Conservation (phyloP, 2,329 filamentous ascomycete species). For the Exophiala lecanii-corni region DNA sequence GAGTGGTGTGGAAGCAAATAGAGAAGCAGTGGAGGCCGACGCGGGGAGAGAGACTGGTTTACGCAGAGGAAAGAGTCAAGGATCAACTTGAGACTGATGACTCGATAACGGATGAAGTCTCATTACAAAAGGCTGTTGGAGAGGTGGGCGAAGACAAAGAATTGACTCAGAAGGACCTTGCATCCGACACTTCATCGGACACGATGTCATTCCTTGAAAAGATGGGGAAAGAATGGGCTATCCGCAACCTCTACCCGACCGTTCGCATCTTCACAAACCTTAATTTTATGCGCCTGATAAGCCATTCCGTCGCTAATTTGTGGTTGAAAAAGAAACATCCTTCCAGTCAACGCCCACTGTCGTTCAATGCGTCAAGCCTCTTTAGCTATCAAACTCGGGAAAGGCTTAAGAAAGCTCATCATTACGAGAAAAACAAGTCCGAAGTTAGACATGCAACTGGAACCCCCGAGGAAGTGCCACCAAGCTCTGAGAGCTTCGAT, state of each 20-base stretch:
- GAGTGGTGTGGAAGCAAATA: constrained; percentile 4
- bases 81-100: not conserved
- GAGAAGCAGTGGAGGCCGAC: constrained; percentile 2
- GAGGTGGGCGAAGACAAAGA: not conserved
- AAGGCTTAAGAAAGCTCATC: constrained; percentile 5
- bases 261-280: not conserved
- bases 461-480: not conserved
- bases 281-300: constrained; percentile 3
- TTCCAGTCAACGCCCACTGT: not conserved
- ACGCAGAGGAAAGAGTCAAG: no score
- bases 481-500: constrained; percentile 1
- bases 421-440: constrained; percentile 14
- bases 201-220: no score
- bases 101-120: not conserved
- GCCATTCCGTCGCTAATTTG: not conserved
- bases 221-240: no score
- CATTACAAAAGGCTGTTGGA: not conserved
- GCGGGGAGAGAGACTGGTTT: not conserved
- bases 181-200: not conserved
- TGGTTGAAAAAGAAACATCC: not conserved
- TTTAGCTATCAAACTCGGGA: not conserved
- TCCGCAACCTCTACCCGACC: not conserved
- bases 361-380: not conserved
- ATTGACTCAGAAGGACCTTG: not conserved
- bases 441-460: constrained; percentile 7